These are phyloP conservation scores for Trypanosoma brucei DNA, from an alignment of 208 protist species.

Conservation along the genomic window DNA sequence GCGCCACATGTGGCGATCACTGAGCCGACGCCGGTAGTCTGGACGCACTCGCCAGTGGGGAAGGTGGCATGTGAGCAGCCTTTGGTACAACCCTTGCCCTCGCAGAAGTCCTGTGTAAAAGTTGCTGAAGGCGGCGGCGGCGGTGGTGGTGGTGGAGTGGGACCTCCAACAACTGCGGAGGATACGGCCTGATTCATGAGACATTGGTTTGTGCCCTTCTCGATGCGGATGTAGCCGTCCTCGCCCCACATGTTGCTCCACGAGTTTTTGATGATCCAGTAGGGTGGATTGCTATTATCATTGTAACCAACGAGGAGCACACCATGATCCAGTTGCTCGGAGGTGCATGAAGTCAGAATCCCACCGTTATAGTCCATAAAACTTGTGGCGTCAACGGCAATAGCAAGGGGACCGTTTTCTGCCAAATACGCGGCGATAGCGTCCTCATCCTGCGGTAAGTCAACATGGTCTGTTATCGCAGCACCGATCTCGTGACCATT, in stretches of 20 bases:
- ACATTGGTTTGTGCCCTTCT: slow-evolving; percentile 81
- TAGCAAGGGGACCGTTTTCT: slow-evolving; percentile 77
- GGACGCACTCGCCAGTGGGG: no score
- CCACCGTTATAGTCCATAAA: slow-evolving; percentile 80
- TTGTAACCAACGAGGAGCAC: slow-evolving; percentile 88
- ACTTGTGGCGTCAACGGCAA: slow-evolving; percentile 89
- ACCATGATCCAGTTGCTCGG: slow-evolving; percentile 78
- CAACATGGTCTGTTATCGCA: slow-evolving; percentile 57
- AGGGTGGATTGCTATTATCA: slow-evolving; percentile 53
- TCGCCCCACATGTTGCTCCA: slow-evolving; percentile 89
- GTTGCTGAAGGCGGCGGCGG: no score
- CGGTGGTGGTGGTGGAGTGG: slow-evolving; percentile 9
- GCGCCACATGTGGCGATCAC: no score
- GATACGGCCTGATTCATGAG: slow-evolving; percentile 61
- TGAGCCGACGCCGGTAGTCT: no score
- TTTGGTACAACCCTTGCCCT: no score
- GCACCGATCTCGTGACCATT: slow-evolving; percentile 54
- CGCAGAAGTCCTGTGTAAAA: no score
- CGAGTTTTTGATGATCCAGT: slow-evolving; percentile 90
- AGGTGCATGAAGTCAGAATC: slow-evolving; percentile 67
- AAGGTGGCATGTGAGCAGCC: no score
- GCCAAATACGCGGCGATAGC: slow-evolving; percentile 66
- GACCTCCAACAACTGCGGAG: slow-evolving; percentile 33
- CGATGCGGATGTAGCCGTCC: slow-evolving; percentile 85
- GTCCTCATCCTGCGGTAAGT: slow-evolving; percentile 69